A percentile compares a stretch with the other conserved stretches of the same genome.
These are phyloP conservation scores for Brettanomyces sp. DNA, from an alignment of 805 yeast species.

Conservation along the genomic window DNA sequence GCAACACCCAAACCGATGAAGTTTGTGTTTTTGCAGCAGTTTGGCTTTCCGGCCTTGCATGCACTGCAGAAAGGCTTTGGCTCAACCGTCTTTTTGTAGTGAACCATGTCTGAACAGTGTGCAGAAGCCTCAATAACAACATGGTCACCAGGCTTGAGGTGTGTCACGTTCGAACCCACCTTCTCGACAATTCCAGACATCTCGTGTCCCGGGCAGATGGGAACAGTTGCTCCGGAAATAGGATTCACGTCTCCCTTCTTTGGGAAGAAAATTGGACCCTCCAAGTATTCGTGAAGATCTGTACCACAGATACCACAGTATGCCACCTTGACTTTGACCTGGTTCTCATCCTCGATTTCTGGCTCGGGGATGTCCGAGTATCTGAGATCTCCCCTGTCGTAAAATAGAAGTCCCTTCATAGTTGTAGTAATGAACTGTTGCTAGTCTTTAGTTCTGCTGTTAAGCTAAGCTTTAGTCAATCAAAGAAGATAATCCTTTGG, in stretches of 20 bases:
- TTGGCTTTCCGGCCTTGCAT: slow-evolving; percentile 34
- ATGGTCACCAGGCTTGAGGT: slow-evolving; percentile 41
- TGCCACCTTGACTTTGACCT: slow-evolving; percentile 24
- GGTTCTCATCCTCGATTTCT: slow-evolving; percentile 16
- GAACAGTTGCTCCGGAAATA: slow-evolving; percentile 29
- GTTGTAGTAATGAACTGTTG: background rate
- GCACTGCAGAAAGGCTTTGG: slow-evolving; percentile 29
- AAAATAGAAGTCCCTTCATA: slow-evolving; percentile 42
- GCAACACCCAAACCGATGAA: slow-evolving; percentile 42
- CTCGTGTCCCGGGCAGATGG: slow-evolving; percentile 29
- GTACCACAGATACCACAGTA: slow-evolving; percentile 61
- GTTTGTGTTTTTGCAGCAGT: slow-evolving; percentile 34
- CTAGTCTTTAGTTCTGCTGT: too few species aligned
- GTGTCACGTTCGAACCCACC: slow-evolving; percentile 37
- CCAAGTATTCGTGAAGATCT: slow-evolving; percentile 47
- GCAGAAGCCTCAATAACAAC: slow-evolving; percentile 59
- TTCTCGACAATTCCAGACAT: slow-evolving; percentile 22
- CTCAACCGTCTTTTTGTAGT: slow-evolving; percentile 21
- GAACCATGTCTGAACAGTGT: slow-evolving; percentile 31
- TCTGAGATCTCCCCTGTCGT: slow-evolving; percentile 36
- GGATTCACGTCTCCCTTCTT: slow-evolving; percentile 21
- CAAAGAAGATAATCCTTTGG: too few species aligned
- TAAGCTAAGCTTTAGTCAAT: too few species aligned
- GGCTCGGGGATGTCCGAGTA: slow-evolving; percentile 26
- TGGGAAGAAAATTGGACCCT: slow-evolving; percentile 51